A percentile compares a stretch with the other conserved stretches of the same genome.
Conservation (phyloP, 495 filamentous ascomycete genomes). For the Hypoxylon subgilvum region DNA sequence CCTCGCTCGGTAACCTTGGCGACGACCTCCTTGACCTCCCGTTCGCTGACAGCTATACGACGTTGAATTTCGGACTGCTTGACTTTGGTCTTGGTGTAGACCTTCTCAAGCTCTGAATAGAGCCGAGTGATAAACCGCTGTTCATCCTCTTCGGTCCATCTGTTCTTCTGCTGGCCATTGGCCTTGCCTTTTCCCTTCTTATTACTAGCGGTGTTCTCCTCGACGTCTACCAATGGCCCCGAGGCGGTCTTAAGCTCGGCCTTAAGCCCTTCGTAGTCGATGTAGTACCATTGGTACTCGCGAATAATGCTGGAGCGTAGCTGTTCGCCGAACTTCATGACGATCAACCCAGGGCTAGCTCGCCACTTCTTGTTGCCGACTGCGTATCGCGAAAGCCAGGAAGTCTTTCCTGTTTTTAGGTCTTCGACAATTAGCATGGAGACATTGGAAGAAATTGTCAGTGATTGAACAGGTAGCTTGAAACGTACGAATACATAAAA, state of each 20-base stretch:
- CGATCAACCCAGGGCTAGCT: constrained; percentile 50
- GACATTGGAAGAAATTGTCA: constrained; percentile 4
- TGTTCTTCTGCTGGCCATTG: constrained; percentile 53
- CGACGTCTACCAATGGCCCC: constrained; percentile 49
- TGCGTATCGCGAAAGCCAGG: constrained; percentile 39
- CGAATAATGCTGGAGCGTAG: constrained; percentile 89
- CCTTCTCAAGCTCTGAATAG: constrained; percentile 92
- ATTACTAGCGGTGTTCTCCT: constrained; percentile 34
- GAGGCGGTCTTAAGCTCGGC: constrained; percentile 77
- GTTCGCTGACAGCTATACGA: constrained; percentile 82
- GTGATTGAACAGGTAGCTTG: background rate
- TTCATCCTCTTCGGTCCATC: constrained; percentile 94
- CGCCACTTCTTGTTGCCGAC: constrained; percentile 34
- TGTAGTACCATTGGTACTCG: constrained; percentile 97
- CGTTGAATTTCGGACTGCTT: constrained; percentile 93
- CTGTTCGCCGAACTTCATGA: constrained; percentile 92
- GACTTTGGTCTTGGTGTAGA: constrained; percentile 93
- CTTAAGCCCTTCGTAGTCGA: constrained; percentile 95
- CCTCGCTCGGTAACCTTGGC: constrained; percentile 67
- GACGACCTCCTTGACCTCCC: constrained; percentile 87
- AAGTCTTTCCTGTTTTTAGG: constrained; percentile 46
- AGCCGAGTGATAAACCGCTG: constrained; percentile 83
- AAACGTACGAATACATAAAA: no score
- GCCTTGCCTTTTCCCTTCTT: constrained; percentile 58
- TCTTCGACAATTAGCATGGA: constrained; percentile 59